These are phyloP conservation scores for Suillus sp. DNA, from an alignment of 768 basidiomycete species.

Conservation along the genomic window DNA sequence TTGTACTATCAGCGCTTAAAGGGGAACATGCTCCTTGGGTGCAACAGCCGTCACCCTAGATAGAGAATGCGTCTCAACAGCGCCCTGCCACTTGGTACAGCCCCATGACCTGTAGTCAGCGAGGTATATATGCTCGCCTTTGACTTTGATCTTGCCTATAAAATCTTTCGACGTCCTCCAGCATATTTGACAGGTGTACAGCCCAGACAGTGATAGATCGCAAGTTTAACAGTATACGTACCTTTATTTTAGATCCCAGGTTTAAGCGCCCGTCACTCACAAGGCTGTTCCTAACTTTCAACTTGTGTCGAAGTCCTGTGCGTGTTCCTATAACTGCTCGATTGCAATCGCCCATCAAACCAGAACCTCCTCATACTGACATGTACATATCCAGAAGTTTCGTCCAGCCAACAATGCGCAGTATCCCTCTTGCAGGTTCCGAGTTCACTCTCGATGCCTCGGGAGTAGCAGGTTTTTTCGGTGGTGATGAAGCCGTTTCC, in stretches of 20 bases:
- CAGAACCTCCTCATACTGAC: slow-evolving; percentile 11
- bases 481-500: slow-evolving; percentile 41
- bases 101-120: background rate
- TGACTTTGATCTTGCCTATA: background rate
- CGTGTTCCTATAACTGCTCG: slow-evolving; percentile 2
- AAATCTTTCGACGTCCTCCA: background rate
- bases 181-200: background rate
- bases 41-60: background rate
- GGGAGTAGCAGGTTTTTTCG: slow-evolving; percentile 40
- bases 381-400: slow-evolving; percentile 27
- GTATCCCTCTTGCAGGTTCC: slow-evolving; percentile 20
- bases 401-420: slow-evolving; percentile 19
- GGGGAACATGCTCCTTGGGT: background rate
- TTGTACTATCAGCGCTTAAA: background rate
- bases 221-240: too few relatives aligned
- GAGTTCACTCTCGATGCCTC: slow-evolving; percentile 32
- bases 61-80: background rate
- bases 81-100: background rate
- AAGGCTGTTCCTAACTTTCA: background rate
- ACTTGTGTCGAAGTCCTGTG: background rate
- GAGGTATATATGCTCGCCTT: background rate
- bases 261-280: background rate
- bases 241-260: background rate
- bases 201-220: background rate
- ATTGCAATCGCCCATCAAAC: background rate